These are phyloP conservation scores for Solanum bulbocastanum DNA, from an alignment of 257 asterid species.

Conservation along the genomic window DNA sequence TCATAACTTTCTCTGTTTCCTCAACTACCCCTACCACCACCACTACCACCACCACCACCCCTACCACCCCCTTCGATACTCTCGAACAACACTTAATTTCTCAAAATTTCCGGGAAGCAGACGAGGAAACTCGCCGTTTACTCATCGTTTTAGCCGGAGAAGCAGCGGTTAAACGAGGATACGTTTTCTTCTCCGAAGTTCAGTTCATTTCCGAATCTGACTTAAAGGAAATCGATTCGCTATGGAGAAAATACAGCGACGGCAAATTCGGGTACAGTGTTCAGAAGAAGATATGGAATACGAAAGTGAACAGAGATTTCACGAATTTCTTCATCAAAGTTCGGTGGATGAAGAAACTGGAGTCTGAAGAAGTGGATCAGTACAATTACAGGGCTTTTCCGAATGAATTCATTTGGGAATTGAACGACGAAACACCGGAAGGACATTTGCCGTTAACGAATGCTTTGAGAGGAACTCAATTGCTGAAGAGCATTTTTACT, in stretches of 20 bases:
- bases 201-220: conserved; percentile 51
- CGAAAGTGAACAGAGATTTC: conserved; percentile 45
- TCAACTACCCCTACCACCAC: conserved; percentile 26
- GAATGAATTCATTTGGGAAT: conserved; percentile 62
- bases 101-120: conserved; percentile 64
- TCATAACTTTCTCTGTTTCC: conserved; percentile 8
- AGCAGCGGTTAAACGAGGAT: conserved; percentile 59
- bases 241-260: conserved; percentile 61
- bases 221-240: conserved; percentile 49
- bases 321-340: conserved; percentile 52
- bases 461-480: conserved; percentile 77
- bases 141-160: conserved; percentile 84
- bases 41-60: conserved; percentile 9
- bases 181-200: conserved; percentile 92
- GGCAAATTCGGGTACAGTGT: conserved; percentile 70
- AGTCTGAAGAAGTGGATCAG: conserved; percentile 54
- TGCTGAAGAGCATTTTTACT: conserved; percentile 36
- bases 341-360: conserved; percentile 87
- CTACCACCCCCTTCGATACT: conserved; percentile 32
- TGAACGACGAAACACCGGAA: conserved; percentile 44
- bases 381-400: conserved; percentile 81
- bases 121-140: conserved; percentile 90
- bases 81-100: conserved; percentile 41
- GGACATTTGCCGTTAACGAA: conserved; percentile 90
- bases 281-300: conserved; percentile 60